phyloP scores from a whole-genome alignment of 2,329 filamentous ascomycete species.

The Fusarium sacchari region DNA sequence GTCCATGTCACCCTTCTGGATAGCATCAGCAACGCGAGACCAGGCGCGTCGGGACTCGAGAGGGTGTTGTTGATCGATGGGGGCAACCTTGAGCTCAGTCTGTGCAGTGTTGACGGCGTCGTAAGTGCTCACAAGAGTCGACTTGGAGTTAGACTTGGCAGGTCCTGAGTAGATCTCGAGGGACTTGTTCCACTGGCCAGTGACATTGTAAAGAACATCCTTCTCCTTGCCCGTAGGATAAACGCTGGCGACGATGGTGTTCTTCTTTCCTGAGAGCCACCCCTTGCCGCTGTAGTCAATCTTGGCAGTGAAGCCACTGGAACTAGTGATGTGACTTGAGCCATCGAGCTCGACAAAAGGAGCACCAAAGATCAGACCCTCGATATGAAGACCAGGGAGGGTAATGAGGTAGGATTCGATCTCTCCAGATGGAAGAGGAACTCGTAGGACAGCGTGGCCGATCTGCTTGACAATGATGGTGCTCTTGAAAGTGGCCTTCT shows the following conservation, averaged over 20 bases:
- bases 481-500: slow-evolving; percentile 93
- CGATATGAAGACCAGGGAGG: slow-evolving; percentile 90
- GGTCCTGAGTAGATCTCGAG: slow-evolving; percentile 80
- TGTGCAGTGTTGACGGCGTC: slow-evolving; percentile 66
- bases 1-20: slow-evolving; percentile 86
- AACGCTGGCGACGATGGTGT: slow-evolving; percentile 81
- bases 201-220: slow-evolving; percentile 80
- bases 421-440: slow-evolving; percentile 62
- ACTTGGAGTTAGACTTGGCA: slow-evolving; percentile 59
- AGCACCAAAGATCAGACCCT: slow-evolving; percentile 85
- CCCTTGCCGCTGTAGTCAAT: slow-evolving; percentile 94
- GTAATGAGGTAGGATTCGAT: slow-evolving; percentile 88
- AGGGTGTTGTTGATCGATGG: slow-evolving; percentile 82
- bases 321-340: slow-evolving; percentile 85
- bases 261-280: slow-evolving; percentile 96
- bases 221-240: slow-evolving; percentile 77
- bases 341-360: slow-evolving; percentile 94
- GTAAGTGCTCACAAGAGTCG: slow-evolving; percentile 67
- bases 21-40: slow-evolving; percentile 84
- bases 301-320: slow-evolving; percentile 85
- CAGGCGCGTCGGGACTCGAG: slow-evolving; percentile 90
- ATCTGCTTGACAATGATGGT: slow-evolving; percentile 97
- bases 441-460: slow-evolving; percentile 84
- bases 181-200: slow-evolving; percentile 89
- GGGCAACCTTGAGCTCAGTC: slow-evolving; percentile 76